phyloP scores from a whole-genome alignment of 805 yeast genomes.

The Torulaspora maleeae region DNA sequence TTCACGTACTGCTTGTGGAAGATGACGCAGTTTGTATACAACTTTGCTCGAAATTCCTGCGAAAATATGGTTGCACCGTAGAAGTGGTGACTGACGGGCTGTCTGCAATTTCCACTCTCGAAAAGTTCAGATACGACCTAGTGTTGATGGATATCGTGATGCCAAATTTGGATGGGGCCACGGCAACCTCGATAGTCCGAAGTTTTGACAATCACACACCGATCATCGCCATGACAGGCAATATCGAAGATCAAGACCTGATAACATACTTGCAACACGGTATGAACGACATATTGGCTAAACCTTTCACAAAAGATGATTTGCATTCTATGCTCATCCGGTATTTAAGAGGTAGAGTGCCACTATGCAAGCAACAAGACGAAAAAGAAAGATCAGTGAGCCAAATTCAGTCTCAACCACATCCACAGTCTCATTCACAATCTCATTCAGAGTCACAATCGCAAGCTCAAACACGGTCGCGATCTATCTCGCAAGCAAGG shows the following conservation, averaged over 20 bases:
- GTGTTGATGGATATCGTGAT: conserved; percentile 85
- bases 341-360: conserved; percentile 52
- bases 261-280: conserved; percentile 80
- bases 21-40: conserved; percentile 81
- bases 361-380: conserved; percentile 31
- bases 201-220: conserved; percentile 82
- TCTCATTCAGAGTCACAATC: conserved; percentile 9
- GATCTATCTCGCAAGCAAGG: conserved; percentile 9
- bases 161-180: conserved; percentile 85
- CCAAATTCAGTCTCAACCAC: conserved; percentile 5
- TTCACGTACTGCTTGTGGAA: conserved; percentile 72
- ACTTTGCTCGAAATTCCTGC: conserved; percentile 73
- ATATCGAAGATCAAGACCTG: conserved; percentile 75
- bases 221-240: conserved; percentile 91
- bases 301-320: conserved; percentile 89
- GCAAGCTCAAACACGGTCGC: conserved; percentile 9
- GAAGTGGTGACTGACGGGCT: conserved; percentile 91
- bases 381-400: conserved; percentile 6
- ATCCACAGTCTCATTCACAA: conserved; percentile 7
- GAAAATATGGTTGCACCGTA: conserved; percentile 86
- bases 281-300: conserved; percentile 86
- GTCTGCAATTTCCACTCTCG: conserved; percentile 74
- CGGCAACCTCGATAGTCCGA: conserved; percentile 86
- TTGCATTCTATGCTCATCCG: conserved; percentile 72
- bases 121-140: conserved; percentile 64